Evolutionary conservation across 1,284 basidiomycete genomes (phyloP), one percentile per base, ranked within the genome.

Genomic region (Marasmius oreades): DNA sequence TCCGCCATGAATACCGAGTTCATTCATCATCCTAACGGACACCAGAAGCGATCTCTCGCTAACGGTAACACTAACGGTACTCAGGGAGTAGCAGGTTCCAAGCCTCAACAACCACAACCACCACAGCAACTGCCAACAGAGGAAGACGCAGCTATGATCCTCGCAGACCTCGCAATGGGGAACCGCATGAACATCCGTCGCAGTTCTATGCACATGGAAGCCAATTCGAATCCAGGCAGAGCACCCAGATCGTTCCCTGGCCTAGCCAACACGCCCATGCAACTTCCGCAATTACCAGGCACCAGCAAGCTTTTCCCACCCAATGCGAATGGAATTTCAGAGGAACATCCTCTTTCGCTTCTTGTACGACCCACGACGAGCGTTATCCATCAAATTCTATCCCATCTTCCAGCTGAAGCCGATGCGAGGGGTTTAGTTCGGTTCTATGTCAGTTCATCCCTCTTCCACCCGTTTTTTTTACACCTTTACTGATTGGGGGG

Each of bases 81-180:
- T 50, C 16, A 18, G 28, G 24, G 23, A 26, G 26, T 10, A 16
- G 16, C 43, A 31, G 23, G 16, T 52, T 20, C 47, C 20, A 11
- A 58, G 52, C 47, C 44, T 47, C n/a, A 57, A 20, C 33, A 53
- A 31, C 46, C 22, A 20, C 16, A 16, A 22, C 55, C 39, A 14
- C 31, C n/a, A 23, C 34, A 26, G 45, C 23, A 52, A 55, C 45
- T 42, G 22, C n/a, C n/a, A 31, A n/a, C 57, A 7, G 64, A 66
- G 45, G 65, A 66, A 51, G 65, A 65, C 45, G 63, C 62, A 11
- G 65, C 64, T 1, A 65, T 66, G 65, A 66, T 66, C 62, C 61
- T 66, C 14, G 65, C 65, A 50, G 65, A 66, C 51, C 63, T 66
- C 42, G 65, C 65, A 20, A 65, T 66, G 64, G 65, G 64, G 11